These are phyloP conservation scores for Raphanus raphanistrum DNA, from an alignment of 345 rosid species.

Conservation along the genomic window DNA sequence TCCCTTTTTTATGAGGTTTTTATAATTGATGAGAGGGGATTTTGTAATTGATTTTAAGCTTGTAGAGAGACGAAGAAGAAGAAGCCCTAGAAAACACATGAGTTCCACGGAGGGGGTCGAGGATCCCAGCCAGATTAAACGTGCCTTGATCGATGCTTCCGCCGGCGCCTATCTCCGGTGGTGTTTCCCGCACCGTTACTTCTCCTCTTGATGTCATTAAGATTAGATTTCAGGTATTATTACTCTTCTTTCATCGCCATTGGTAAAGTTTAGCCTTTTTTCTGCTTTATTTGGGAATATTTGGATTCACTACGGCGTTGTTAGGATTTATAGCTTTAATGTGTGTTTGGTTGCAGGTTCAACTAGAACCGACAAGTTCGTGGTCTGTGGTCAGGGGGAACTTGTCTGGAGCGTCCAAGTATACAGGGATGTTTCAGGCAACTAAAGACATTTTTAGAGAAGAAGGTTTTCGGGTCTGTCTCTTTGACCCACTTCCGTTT, in stretches of 20 bases:
- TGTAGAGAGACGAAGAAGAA: constrained; percentile 2
- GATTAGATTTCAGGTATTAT: constrained; percentile 87
- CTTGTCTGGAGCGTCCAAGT: constrained; percentile 61
- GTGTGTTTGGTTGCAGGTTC: constrained; percentile 59
- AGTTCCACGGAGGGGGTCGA: constrained; percentile 45
- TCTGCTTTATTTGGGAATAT: background rate
- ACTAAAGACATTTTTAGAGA: constrained; percentile 85
- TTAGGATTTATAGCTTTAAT: constrained; percentile 4
- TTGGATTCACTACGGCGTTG: background rate
- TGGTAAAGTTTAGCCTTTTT: constrained; percentile 12
- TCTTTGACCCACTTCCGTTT: background rate
- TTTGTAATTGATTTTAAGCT: constrained; percentile 24
- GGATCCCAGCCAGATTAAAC: constrained; percentile 74
- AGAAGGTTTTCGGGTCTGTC: constrained; percentile 82
- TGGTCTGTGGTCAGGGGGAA: constrained; percentile 64
- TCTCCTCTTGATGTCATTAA: constrained; percentile 99
- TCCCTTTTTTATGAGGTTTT: constrained; percentile 12
- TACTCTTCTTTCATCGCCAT: background rate
- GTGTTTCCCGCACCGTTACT: constrained; percentile 79
- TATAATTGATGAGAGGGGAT: constrained; percentile 11
- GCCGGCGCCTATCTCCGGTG: constrained; percentile 90
- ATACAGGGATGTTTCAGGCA: constrained; percentile 91
- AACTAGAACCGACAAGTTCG: constrained; percentile 83
- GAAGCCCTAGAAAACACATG: constrained; percentile 24
- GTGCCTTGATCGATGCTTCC: constrained; percentile 57